Conservation (phyloP, 768 basidiomycete genomes). For the Rhizopogon sp. region DNA sequence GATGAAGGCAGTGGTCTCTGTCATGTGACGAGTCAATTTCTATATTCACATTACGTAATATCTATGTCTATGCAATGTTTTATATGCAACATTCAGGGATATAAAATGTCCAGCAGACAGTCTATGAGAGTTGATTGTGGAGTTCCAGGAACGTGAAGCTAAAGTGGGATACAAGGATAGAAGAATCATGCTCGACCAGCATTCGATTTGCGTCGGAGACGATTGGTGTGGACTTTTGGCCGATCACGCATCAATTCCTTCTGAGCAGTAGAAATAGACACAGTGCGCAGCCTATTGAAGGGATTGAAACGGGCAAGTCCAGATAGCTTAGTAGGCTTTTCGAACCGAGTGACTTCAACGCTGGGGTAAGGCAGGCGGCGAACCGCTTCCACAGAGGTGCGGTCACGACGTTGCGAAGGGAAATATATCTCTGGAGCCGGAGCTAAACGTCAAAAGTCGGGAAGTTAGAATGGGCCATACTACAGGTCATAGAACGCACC, state of each 20-base stretch:
- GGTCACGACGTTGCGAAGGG: neutral
- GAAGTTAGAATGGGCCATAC: neutral
- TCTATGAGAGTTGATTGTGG: neutral
- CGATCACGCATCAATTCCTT: neutral
- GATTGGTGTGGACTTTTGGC: slow-evolving; percentile 7
- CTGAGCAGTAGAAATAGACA: neutral
- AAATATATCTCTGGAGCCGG: neutral
- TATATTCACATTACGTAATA: neutral
- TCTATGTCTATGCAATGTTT: neutral
- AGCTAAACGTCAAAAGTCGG: neutral
- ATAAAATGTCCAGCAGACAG: neutral
- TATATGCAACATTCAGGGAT: neutral
- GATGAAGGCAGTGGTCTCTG: no score
- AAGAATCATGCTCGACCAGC: slow-evolving; percentile 6
- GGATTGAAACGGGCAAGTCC: slow-evolving; percentile 10
- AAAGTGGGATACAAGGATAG: neutral
- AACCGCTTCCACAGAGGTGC: neutral
- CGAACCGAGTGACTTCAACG: neutral
- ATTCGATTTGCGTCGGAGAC: slow-evolving; percentile 5
- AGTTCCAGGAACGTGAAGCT: neutral
- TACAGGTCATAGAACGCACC: neutral
- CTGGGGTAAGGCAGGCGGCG: neutral
- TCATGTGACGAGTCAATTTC: no score
- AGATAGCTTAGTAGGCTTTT: neutral
- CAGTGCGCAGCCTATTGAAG: slow-evolving; percentile 3